Conservation (phyloP, 1,139 yeast species). For the Suhomyces coccinellae region DNA sequence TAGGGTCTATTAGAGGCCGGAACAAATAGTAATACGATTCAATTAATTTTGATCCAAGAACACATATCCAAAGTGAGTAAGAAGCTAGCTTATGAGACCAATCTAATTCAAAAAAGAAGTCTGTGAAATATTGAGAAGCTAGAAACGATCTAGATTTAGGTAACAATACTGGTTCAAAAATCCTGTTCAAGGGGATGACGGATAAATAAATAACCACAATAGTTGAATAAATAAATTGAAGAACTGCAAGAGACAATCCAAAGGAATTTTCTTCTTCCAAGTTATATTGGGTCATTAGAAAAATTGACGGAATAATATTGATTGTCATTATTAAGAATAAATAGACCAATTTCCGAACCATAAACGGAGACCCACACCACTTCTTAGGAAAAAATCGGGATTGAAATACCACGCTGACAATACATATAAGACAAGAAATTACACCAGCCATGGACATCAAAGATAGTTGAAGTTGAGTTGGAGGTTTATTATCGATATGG, state of each 20-base stretch:
- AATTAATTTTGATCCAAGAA: constrained; percentile 31
- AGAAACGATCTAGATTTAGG: constrained; percentile 27
- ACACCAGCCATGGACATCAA: constrained; percentile 73
- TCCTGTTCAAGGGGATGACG: constrained; percentile 44
- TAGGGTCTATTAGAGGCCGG: constrained; percentile 72
- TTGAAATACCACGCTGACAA: constrained; percentile 65
- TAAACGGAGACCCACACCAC: constrained; percentile 65
- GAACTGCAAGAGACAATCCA: constrained; percentile 39
- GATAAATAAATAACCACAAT: constrained; percentile 46
- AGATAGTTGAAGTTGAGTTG: constrained; percentile 59
- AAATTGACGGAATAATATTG: constrained; percentile 60
- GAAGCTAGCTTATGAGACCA: constrained; percentile 37
- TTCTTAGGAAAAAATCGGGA: constrained; percentile 63
- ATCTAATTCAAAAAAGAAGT: constrained; percentile 25
- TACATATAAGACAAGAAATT: constrained; percentile 62
- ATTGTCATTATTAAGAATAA: constrained; percentile 44
- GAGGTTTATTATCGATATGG: constrained; percentile 61
- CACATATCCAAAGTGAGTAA: constrained; percentile 45
- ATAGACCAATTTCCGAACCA: constrained; percentile 45
- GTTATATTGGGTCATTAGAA: constrained; percentile 30
- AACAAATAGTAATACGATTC: constrained; percentile 56
- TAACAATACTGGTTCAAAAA: constrained; percentile 34
- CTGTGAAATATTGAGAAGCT: constrained; percentile 26
- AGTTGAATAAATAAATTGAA: constrained; percentile 48
- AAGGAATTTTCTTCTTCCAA: constrained; percentile 25